Percentiles rank a stretch among this genome's conserved stretches.
Evolutionary conservation across 23 red algal genomes (phyloP).

Genomic region (Gracilaria domingensis): DNA sequence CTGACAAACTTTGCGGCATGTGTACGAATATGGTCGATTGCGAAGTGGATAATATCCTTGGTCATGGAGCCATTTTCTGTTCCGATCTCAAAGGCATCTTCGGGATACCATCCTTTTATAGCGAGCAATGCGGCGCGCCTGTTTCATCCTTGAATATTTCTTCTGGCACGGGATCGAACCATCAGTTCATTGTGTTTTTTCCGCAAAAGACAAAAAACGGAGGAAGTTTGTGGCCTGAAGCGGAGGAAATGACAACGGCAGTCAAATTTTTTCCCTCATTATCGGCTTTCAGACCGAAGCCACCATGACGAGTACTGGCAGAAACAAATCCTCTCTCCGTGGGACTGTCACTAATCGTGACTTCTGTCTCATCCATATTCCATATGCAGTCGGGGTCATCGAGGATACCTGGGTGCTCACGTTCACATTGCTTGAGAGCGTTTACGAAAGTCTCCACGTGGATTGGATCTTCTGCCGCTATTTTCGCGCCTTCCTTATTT

Average conservation of each 20-base stretch:
- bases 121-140: background rate
- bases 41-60: background rate
- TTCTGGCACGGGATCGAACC: background rate
- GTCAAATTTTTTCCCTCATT: background rate
- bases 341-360: no score
- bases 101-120: background rate
- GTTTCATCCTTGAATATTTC: background rate
- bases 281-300: background rate
- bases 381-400: no score
- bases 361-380: no score
- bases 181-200: background rate
- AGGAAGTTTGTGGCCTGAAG: background rate
- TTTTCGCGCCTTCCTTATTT: conserved; percentile 18
- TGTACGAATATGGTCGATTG: background rate
- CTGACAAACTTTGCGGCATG: background rate
- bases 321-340: background rate
- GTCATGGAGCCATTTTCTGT: conserved; percentile 24
- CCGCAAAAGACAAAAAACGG: conserved; percentile 25
- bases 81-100: background rate
- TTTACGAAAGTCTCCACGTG: background rate
- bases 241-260: conserved; percentile 2
- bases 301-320: background rate
- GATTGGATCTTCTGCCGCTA: background rate
- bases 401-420: no score
- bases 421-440: background rate